Conservation (phyloP, 1,284 basidiomycete genomes). For the Moesziomyces globuligerus region DNA sequence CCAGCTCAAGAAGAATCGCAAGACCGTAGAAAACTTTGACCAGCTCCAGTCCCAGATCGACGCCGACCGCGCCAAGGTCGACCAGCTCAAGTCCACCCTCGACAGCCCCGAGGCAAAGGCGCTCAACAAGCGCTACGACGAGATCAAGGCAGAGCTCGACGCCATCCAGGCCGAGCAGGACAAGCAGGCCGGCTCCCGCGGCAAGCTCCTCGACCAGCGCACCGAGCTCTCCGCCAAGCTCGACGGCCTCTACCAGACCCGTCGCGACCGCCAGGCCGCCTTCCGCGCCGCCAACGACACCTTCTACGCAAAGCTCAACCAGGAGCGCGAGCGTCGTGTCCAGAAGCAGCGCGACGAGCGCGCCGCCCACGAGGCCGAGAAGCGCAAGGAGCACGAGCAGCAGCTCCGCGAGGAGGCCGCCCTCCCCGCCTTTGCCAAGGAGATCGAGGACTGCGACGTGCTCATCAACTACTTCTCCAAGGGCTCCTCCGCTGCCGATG, state of each 20-base stretch:
- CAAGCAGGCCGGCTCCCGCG: slow-evolving; percentile 82
- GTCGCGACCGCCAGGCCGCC: slow-evolving; percentile 73
- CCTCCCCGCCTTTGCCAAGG: slow-evolving; percentile 85
- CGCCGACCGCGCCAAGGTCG: slow-evolving; percentile 77
- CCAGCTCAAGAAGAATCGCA: slow-evolving; percentile 71
- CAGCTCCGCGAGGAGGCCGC: slow-evolving; percentile 90
- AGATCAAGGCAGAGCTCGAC: slow-evolving; percentile 86
- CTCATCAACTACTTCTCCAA: slow-evolving; percentile 85
- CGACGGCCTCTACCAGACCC: slow-evolving; percentile 79
- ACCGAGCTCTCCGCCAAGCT: slow-evolving; percentile 73
- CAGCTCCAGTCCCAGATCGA: slow-evolving; percentile 81
- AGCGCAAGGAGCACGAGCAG: slow-evolving; percentile 82
- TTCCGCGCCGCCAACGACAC: slow-evolving; percentile 62
- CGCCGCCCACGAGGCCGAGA: slow-evolving; percentile 81
- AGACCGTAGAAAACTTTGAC: slow-evolving; percentile 56
- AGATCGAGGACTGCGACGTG: slow-evolving; percentile 96
- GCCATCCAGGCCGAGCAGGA: slow-evolving; percentile 86
- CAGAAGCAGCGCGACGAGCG: slow-evolving; percentile 84
- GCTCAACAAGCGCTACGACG: slow-evolving; percentile 81
- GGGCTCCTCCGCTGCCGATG: slow-evolving; percentile 68
- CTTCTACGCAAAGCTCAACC: slow-evolving; percentile 58
- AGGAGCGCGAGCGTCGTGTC: slow-evolving; percentile 72
- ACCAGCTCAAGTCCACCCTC: slow-evolving; percentile 84
- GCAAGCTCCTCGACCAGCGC: slow-evolving; percentile 88
- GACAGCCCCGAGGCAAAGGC: slow-evolving; percentile 92